Percentiles rank a stretch among this genome's conserved stretches.
Conservation (phyloP, 2,329 filamentous ascomycete species). For the Apiospora kogelbergensis region DNA sequence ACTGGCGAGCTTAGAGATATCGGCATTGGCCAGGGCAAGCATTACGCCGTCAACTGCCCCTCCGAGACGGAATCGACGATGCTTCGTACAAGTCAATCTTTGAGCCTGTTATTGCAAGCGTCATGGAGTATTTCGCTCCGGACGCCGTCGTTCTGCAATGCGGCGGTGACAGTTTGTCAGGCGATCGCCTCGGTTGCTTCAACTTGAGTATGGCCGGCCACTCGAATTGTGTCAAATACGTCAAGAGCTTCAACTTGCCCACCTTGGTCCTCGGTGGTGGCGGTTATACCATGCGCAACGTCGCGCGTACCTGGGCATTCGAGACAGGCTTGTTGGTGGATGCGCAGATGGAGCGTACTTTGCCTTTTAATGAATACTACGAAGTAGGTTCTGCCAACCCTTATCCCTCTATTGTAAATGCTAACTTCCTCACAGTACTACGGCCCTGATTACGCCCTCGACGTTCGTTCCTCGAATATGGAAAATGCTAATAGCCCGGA, state of each 20-base stretch:
- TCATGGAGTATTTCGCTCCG: constrained; percentile 85
- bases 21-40: constrained; percentile 82
- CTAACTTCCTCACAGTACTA: constrained; percentile 66
- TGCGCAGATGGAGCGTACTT: constrained; percentile 74
- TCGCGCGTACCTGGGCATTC: constrained; percentile 94
- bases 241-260: constrained; percentile 81
- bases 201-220: constrained; percentile 97
- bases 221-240: constrained; percentile 88
- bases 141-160: constrained; percentile 94
- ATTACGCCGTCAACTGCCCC: constrained; percentile 87
- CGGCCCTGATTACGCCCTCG: constrained; percentile 84
- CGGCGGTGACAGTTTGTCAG: constrained; percentile 90
- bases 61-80: constrained; percentile 91
- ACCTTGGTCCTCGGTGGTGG: constrained; percentile 93
- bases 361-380: constrained; percentile 97
- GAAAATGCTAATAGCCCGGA: constrained; percentile 87
- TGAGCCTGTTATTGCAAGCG: constrained; percentile 81
- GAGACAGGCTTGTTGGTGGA: constrained; percentile 91
- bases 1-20: constrained; percentile 86
- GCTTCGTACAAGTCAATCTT: constrained; percentile 88
- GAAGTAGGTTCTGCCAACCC: constrained; percentile 57
- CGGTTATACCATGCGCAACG: constrained; percentile 96
- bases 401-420: constrained; percentile 20
- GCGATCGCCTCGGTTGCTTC: constrained; percentile 93
- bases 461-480: constrained; percentile 84